A percentile compares a stretch with the other conserved stretches of the same genome.
phyloP scores from a whole-genome alignment of 1,139 yeast species.

The Magnusiomyces paraingens region DNA sequence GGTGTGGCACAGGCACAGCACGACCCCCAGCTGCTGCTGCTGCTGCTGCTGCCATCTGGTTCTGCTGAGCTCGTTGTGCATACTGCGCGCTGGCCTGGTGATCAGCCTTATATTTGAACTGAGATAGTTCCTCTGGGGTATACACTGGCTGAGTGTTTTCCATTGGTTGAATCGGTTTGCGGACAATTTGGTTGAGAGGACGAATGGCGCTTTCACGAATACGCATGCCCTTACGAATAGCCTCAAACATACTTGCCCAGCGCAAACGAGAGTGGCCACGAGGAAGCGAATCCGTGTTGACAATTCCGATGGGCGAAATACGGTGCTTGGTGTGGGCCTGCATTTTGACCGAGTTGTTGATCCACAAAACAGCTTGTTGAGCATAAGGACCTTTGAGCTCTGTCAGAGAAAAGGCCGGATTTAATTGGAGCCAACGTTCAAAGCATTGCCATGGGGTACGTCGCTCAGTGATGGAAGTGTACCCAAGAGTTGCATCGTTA shows the following conservation, averaged over 20 bases:
- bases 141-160: slow-evolving; percentile 34
- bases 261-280: slow-evolving; percentile 84
- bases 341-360: slow-evolving; percentile 82
- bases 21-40: not conserved
- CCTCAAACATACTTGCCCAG: slow-evolving; percentile 98
- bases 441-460: slow-evolving; percentile 99
- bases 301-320: slow-evolving; percentile 76
- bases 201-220: slow-evolving; percentile 70
- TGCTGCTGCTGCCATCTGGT: not conserved
- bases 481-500: slow-evolving; percentile 56
- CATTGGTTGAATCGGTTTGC: slow-evolving; percentile 19
- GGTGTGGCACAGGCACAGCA: not conserved
- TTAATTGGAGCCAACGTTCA: slow-evolving; percentile 89
- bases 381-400: slow-evolving; percentile 89
- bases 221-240: slow-evolving; percentile 82
- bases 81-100: slow-evolving; percentile 1
- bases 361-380: slow-evolving; percentile 80
- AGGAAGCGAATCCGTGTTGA: slow-evolving; percentile 84
- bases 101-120: slow-evolving; percentile 43
- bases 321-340: slow-evolving; percentile 84
- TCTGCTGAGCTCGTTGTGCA: slow-evolving; percentile 3
- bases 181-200: slow-evolving; percentile 38
- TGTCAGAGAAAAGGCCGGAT: slow-evolving; percentile 74
- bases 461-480: slow-evolving; percentile 82
- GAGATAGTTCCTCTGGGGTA: slow-evolving; percentile 68